Percentiles rank a stretch among this genome's conserved stretches.
phyloP scores from a whole-genome alignment of 78 protist species.

The Dictyostelium discoideum region DNA sequence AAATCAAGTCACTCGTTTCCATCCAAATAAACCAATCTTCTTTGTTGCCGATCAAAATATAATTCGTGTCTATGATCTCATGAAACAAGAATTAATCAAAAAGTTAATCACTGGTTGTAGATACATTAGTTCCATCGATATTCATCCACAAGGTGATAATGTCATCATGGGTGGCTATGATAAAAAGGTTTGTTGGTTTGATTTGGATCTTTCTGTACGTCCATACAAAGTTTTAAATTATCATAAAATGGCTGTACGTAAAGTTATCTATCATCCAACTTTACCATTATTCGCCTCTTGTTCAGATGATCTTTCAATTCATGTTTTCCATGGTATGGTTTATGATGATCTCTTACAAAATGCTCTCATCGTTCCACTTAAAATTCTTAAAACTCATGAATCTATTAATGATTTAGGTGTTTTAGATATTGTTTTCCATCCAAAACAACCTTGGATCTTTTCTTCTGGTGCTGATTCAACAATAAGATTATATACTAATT shows the following conservation, averaged over 20 bases:
- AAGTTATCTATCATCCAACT: conserved; percentile 89
- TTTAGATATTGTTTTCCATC: conserved; percentile 93
- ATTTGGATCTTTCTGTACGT: conserved; percentile 91
- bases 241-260: conserved; percentile 94
- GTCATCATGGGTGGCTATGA: conserved; percentile 94
- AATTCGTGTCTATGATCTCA: conserved; percentile 92
- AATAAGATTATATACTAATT: conserved; percentile 78
- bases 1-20: conserved; percentile 89
- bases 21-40: conserved; percentile 96
- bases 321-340: conserved; percentile 95
- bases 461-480: conserved; percentile 94
- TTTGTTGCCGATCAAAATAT: conserved; percentile 91
- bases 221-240: conserved; percentile 95
- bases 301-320: conserved; percentile 93
- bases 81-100: conserved; percentile 77
- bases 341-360: conserved; percentile 92
- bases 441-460: conserved; percentile 98
- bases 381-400: conserved; percentile 88
- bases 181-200: conserved; percentile 96
- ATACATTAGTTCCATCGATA: conserved; percentile 89
- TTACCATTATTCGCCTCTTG: conserved; percentile 97
- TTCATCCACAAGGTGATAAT: conserved; percentile 97
- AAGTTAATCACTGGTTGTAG: conserved; percentile 76
- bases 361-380: conserved; percentile 98
- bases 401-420: conserved; percentile 88